Evolutionary conservation across 2,329 filamentous ascomycete genomes (phyloP).

Genomic region (Venturia pyrina): DNA sequence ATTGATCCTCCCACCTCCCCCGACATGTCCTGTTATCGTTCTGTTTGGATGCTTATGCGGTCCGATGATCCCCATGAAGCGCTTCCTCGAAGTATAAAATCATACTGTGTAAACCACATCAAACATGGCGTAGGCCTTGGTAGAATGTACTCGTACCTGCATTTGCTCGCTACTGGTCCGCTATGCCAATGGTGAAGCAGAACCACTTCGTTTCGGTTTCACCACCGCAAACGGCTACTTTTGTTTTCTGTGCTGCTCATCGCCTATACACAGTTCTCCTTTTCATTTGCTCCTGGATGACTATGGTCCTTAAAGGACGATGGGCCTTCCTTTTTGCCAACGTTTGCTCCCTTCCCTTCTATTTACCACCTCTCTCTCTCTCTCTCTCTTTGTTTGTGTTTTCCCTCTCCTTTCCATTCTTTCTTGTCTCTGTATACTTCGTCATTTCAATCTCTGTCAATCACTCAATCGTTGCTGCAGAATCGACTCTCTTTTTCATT

Average conservation of each 20-base stretch:
- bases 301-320: neutral
- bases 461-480: neutral
- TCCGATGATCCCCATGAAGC: neutral
- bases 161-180: neutral
- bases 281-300: slow-evolving; percentile 3
- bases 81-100: no score
- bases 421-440: neutral
- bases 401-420: neutral
- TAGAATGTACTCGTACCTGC: neutral
- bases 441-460: neutral
- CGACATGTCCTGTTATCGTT: neutral
- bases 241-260: neutral
- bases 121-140: neutral
- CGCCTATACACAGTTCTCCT: neutral
- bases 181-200: neutral
- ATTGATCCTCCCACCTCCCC: neutral
- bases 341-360: neutral
- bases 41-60: neutral
- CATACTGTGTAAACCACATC: neutral
- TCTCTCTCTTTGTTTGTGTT: neutral
- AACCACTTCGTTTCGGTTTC: neutral
- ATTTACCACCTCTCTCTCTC: neutral
- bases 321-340: neutral
- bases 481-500: neutral
- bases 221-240: neutral